Evolutionary conservation across 2,329 filamentous ascomycete genomes (phyloP).

Genomic region (Nectriaceae sp.): DNA sequence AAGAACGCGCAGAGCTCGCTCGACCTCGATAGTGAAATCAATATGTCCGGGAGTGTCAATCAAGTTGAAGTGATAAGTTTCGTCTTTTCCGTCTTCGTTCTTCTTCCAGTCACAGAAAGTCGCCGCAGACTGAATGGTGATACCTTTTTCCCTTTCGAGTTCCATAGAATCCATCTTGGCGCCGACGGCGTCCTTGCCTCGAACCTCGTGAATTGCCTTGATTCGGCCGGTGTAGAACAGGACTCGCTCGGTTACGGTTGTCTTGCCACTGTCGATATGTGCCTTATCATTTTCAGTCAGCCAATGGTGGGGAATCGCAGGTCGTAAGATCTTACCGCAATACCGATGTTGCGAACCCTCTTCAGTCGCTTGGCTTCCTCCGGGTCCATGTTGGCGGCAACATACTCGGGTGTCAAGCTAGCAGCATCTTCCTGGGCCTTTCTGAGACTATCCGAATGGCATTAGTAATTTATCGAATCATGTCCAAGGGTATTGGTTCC

Average conservation of each 20-base stretch:
- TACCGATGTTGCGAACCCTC: slow-evolving; percentile 93
- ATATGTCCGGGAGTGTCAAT: slow-evolving; percentile 99
- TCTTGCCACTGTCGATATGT: slow-evolving; percentile 98
- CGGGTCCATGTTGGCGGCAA: slow-evolving; percentile 79
- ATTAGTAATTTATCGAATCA: slow-evolving; percentile 16
- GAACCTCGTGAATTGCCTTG: slow-evolving; percentile 94
- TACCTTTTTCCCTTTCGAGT: slow-evolving; percentile 95
- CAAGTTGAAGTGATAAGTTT: slow-evolving; percentile 96
- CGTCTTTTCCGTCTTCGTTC: slow-evolving; percentile 77
- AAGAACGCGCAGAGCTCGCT: slow-evolving; percentile 89
- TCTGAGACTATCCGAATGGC: slow-evolving; percentile 39
- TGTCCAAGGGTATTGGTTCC: slow-evolving; percentile 13
- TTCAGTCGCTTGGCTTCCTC: slow-evolving; percentile 77
- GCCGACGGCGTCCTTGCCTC: slow-evolving; percentile 90
- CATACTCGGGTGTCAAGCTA: slow-evolving; percentile 55
- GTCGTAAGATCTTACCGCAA: slow-evolving; percentile 64
- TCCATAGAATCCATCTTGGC: slow-evolving; percentile 99
- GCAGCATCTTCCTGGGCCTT: slow-evolving; percentile 56
- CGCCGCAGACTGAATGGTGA: slow-evolving; percentile 97
- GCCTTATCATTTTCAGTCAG: slow-evolving; percentile 57
- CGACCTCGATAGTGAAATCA: slow-evolving; percentile 98
- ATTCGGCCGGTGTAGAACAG: slow-evolving; percentile 98
- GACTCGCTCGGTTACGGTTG: slow-evolving; percentile 92
- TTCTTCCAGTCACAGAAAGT: slow-evolving; percentile 98
- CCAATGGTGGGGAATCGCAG: neutral